These are phyloP conservation scores for Holtermannia corniformis DNA, from an alignment of 768 basidiomycete genomes.

Conservation along the genomic window DNA sequence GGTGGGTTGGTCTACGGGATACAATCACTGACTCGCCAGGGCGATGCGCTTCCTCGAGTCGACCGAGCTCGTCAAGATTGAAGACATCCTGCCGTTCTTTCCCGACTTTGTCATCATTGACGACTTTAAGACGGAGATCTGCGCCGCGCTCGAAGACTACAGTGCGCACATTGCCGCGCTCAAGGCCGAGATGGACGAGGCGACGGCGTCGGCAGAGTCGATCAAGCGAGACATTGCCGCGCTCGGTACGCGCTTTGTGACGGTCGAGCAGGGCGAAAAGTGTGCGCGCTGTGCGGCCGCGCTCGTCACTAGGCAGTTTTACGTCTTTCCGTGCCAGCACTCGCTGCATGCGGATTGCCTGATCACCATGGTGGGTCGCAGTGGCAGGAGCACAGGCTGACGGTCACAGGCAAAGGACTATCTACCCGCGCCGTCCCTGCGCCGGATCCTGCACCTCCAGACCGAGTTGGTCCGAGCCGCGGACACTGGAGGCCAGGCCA, in stretches of 20 bases:
- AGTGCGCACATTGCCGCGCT: constrained; percentile 80
- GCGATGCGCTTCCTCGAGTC: constrained; percentile 96
- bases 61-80: constrained; percentile 89
- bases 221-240: constrained; percentile 85
- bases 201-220: constrained; percentile 79
- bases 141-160: constrained; percentile 87
- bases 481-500: too few species aligned
- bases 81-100: constrained; percentile 98
- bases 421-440: constrained; percentile 67
- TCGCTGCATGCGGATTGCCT: constrained; percentile 96
- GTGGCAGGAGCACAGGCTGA: not conserved
- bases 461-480: constrained; percentile 62
- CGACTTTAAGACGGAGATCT: constrained; percentile 98
- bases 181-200: constrained; percentile 92
- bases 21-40: constrained; percentile 44
- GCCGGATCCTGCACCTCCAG: constrained; percentile 77
- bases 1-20: constrained; percentile 51
- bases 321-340: constrained; percentile 97
- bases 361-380: constrained; percentile 68
- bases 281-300: constrained; percentile 71
- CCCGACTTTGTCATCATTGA: constrained; percentile 98
- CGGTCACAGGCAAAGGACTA: constrained; percentile 73
- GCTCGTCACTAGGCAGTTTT: constrained; percentile 82
- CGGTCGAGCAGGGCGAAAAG: constrained; percentile 74
- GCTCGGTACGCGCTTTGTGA: constrained; percentile 80